Percentiles rank a stretch among this genome's conserved stretches.
These are phyloP conservation scores for Populus tremula DNA, from an alignment of 345 rosid species.

Conservation along the genomic window DNA sequence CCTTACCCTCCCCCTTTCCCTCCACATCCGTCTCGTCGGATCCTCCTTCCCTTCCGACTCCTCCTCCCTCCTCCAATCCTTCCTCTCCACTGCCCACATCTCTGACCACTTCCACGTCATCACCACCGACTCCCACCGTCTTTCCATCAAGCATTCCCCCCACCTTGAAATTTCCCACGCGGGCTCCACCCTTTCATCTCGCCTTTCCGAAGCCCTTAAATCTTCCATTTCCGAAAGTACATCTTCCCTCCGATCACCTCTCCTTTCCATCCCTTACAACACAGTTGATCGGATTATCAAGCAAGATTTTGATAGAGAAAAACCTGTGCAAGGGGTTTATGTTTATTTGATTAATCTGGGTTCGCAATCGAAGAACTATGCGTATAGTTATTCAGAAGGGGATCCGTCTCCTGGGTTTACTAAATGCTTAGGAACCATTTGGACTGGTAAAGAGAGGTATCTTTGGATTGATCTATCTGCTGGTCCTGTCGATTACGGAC, in stretches of 20 bases:
- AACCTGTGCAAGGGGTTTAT: conserved; percentile 62
- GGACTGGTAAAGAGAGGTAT: conserved; percentile 91
- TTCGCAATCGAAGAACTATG: conserved; percentile 54
- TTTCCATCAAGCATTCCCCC: conserved; percentile 28
- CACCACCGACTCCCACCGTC: conserved; percentile 26
- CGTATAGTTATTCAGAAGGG: conserved; percentile 65
- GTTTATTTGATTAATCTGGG: conserved; percentile 71
- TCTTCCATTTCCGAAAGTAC: conserved; percentile 39
- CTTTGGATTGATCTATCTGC: conserved; percentile 89
- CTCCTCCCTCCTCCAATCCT: conserved; percentile 21
- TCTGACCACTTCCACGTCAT: conserved; percentile 35
- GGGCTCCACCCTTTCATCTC: conserved; percentile 18
- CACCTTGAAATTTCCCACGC: conserved; percentile 30
- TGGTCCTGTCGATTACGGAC: conserved; percentile 95
- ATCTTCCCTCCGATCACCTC: conserved; percentile 60
- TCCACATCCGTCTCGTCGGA: conserved; percentile 32
- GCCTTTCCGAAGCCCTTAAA: conserved; percentile 45
- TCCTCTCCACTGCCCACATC: conserved; percentile 19
- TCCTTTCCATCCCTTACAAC: conserved; percentile 51
- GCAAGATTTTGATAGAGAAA: conserved; percentile 65
- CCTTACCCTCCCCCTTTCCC: conserved; percentile 23
- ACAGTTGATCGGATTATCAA: conserved; percentile 52
- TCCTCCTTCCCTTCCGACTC: conserved; percentile 25
- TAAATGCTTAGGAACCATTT: conserved; percentile 73
- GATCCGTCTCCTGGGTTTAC: conserved; percentile 82